These are phyloP conservation scores for Hymenoscyphus linearis DNA, from an alignment of 2,329 filamentous ascomycete species.

Conservation along the genomic window DNA sequence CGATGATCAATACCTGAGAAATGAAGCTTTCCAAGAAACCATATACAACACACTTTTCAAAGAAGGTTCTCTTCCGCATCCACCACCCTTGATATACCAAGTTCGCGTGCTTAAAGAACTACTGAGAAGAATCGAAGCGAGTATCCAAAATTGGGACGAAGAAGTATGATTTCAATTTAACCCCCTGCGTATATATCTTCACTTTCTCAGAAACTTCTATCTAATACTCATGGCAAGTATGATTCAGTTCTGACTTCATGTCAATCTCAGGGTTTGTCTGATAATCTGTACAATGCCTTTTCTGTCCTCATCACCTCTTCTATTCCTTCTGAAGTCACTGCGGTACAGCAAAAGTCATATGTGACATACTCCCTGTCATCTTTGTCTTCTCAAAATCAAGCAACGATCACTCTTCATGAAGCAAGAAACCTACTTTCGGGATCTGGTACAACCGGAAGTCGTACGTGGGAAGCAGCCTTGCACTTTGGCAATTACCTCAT, in stretches of 20 bases:
- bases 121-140: constrained; percentile 62
- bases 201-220: background rate
- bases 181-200: background rate
- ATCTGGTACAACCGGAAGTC: constrained; percentile 66
- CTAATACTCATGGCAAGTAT: background rate
- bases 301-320: constrained; percentile 59
- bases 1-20: constrained; percentile 49
- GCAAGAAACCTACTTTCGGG: constrained; percentile 64
- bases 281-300: constrained; percentile 68
- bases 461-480: constrained; percentile 77
- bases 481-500: constrained; percentile 67
- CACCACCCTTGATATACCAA: constrained; percentile 65
- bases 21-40: constrained; percentile 56
- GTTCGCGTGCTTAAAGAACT: constrained; percentile 69
- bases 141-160: constrained; percentile 76
- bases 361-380: constrained; percentile 59
- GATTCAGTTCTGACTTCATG: constrained; percentile 21
- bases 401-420: constrained; percentile 60
- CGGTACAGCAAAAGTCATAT: constrained; percentile 66
- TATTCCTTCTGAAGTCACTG: constrained; percentile 56
- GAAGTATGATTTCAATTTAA: constrained; percentile 58
- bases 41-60: constrained; percentile 66
- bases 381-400: constrained; percentile 11
- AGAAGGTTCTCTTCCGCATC: constrained; percentile 45
- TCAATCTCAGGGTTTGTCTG: constrained; percentile 67